Conservation (phyloP, 75 land plant genomes). For the Adiantum capillusveneris region DNA sequence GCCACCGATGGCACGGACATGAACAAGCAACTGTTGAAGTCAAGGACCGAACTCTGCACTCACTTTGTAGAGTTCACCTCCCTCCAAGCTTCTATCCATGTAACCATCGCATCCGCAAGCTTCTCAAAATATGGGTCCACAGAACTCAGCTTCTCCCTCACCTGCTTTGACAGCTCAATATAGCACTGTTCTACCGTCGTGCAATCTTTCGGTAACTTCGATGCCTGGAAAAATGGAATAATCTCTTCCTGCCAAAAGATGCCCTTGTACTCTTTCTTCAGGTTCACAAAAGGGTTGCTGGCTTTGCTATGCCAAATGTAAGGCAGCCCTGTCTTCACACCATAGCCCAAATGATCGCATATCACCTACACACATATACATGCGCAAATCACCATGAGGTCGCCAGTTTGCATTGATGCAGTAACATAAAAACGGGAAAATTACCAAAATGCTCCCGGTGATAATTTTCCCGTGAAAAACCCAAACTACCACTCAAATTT, state of each 20-base stretch:
- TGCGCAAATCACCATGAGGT: too few relatives aligned
- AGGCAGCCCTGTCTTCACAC: slow-evolving; percentile 60
- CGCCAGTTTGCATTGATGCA: background rate
- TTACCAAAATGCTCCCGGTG: background rate
- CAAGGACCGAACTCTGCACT: too few relatives aligned
- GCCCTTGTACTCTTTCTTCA: slow-evolving; percentile 61
- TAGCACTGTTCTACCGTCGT: slow-evolving; percentile 62
- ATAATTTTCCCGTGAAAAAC: too few relatives aligned
- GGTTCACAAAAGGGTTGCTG: slow-evolving; percentile 54
- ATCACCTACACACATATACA: slow-evolving; percentile 32
- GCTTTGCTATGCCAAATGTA: slow-evolving; percentile 66
- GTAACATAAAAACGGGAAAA: background rate
- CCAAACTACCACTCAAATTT: too few relatives aligned
- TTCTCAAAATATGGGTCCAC: slow-evolving; percentile 34
- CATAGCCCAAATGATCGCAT: slow-evolving; percentile 49
- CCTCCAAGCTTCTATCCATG: slow-evolving; percentile 40
- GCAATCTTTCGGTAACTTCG: too few relatives aligned
- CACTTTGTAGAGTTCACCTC: slow-evolving; percentile 22
- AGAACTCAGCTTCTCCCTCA: slow-evolving; percentile 23
- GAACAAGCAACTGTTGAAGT: too few relatives aligned
- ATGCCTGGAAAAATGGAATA: slow-evolving; percentile 51
- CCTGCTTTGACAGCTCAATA: slow-evolving; percentile 41
- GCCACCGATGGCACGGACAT: too few relatives aligned
- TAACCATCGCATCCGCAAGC: slow-evolving; percentile 36
- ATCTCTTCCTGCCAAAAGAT: slow-evolving; percentile 63